phyloP scores from a whole-genome alignment of 2,329 filamentous ascomycete genomes.

The Elsinoe australis region DNA sequence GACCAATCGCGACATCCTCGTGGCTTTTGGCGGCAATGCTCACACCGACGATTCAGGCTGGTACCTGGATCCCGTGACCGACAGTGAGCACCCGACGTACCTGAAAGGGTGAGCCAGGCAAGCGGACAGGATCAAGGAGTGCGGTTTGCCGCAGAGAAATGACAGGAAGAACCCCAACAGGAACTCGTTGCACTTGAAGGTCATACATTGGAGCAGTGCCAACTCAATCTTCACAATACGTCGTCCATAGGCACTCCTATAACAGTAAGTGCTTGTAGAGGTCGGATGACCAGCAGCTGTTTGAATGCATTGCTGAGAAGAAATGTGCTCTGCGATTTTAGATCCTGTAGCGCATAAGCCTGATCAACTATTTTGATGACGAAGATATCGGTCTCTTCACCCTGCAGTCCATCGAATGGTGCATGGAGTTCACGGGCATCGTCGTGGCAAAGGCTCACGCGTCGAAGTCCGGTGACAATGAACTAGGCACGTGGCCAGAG shows the following conservation, averaged over 20 bases:
- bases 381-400: constrained; percentile 5
- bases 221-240: background rate
- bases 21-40: background rate
- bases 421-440: too few species aligned
- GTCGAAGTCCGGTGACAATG: too few species aligned
- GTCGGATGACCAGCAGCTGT: background rate
- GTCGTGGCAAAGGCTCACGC: too few species aligned
- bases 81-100: background rate
- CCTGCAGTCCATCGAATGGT: constrained; percentile 4
- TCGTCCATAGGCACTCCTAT: background rate
- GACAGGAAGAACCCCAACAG: background rate
- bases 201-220: background rate
- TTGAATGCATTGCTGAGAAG: background rate
- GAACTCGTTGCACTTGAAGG: background rate
- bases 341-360: background rate
- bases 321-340: background rate
- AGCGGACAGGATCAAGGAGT: background rate
- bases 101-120: background rate
- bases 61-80: background rate
- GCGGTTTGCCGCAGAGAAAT: background rate
- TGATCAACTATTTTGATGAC: constrained; percentile 1
- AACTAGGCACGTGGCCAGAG: too few species aligned
- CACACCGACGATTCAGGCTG: background rate
- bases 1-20: background rate
- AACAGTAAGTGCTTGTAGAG: background rate